Base-by-base conservation (phyloP, 2,329 filamentous ascomycete species). In the Ploettnerulaceae sp. region DNA sequence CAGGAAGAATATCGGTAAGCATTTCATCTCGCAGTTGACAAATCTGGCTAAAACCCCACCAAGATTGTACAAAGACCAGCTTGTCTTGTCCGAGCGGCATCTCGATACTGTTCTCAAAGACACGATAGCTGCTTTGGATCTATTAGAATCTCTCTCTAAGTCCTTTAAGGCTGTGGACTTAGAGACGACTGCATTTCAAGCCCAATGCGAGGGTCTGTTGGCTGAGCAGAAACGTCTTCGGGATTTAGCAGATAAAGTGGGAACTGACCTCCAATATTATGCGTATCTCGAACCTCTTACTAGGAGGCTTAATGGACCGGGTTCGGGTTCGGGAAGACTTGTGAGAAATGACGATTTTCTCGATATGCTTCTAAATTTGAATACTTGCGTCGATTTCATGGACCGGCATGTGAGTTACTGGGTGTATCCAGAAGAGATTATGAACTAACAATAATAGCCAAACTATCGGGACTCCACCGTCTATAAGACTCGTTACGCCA, bases 361-460 rank as follows among this genome's bases (percentile, higher is more conserved):
- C 2, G 87, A 95, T 43, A 94, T 97, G 74, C 71, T 98, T 38
- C 76, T 79, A 36, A 91, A 89, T 53, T 72, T 98, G 39, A 90
- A 97, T 66, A 81, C 88, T 43, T 98, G 91, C 64, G 80, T 98
- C 57, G 84, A 83, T 22, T 97, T 97, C 63, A 96, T 97, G 89
- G 79, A 86, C 51, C 75, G 79, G 42, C 88, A 96, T 70, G 86
- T 89, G 67, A 64, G 82, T 65, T 28, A 9, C 4, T 24, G 14
- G 12, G 8, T 7, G 8, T 33, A n/a, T 33, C 48, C 43, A n/a
- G 40, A 26, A 15, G 17, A 12, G 11, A 21, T 24, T n/a, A 14
- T 26, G 17, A 33, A 24, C 45, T 52, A 24, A 55, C 50, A 17
- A 45, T 21, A 38, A 14, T 57, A 89, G 84, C 78, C 86, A 7